phyloP scores from a whole-genome alignment of 2,329 filamentous ascomycete species.

The Penicillium verrucosum region DNA sequence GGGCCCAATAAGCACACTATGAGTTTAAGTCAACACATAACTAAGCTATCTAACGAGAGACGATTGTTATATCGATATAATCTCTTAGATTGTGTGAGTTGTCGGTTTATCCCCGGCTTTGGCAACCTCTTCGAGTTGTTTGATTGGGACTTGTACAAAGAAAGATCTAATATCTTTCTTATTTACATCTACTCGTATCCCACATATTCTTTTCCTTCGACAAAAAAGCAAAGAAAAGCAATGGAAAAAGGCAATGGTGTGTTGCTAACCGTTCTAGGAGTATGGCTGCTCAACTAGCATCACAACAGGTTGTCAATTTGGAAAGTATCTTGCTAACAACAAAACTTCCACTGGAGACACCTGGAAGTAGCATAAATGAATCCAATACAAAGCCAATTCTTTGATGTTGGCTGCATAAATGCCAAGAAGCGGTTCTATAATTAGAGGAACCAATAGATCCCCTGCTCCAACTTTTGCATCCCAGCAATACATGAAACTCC shows the following conservation, averaged over 20 bases:
- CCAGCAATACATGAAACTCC: not conserved
- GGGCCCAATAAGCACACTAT: too few relatives aligned
- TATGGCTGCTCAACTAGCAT: not conserved
- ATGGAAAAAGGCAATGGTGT: not conserved
- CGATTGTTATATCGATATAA: not conserved
- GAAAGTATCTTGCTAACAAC: not conserved
- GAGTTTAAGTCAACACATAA: too few relatives aligned
- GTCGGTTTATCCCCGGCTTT: not conserved
- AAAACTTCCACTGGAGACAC: not conserved
- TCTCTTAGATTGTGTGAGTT: not conserved
- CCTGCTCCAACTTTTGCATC: not conserved
- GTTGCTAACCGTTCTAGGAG: not conserved
- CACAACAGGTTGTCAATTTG: not conserved
- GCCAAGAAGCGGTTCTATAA: not conserved
- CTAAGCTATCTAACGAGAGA: not conserved
- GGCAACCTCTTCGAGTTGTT: not conserved
- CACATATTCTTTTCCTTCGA: not conserved
- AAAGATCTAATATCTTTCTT: not conserved
- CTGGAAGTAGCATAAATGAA: not conserved
- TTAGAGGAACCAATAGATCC: not conserved
- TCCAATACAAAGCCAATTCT: not conserved
- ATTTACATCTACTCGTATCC: not conserved
- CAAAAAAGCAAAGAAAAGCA: not conserved
- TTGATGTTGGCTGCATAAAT: not conserved
- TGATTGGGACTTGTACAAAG: not conserved